Conservation (phyloP, 1,284 basidiomycete genomes). For the Cronartium quercuum region DNA sequence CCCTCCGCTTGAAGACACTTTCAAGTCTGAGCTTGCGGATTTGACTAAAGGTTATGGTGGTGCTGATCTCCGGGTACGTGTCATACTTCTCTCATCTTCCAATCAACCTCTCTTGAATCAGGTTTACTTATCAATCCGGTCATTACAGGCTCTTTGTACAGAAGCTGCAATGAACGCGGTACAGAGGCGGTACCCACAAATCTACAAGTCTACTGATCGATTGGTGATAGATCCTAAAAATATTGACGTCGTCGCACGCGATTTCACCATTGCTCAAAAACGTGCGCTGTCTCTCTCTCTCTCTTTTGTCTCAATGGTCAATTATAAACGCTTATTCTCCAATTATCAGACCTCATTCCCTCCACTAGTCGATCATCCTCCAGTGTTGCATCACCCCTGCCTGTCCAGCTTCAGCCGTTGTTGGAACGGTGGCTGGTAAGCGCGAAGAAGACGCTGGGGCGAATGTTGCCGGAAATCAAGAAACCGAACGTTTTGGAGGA, state of each 20-base stretch:
- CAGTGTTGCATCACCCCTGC: conserved; percentile 75
- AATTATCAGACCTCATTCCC: conserved; percentile 81
- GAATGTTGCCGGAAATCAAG: conserved; percentile 50
- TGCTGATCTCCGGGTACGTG: conserved; percentile 80
- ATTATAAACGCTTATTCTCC: too few relatives aligned
- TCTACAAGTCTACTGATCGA: conserved; percentile 85
- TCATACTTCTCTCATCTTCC: not conserved
- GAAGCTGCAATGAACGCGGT: conserved; percentile 96
- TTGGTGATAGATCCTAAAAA: conserved; percentile 77
- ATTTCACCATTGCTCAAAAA: conserved; percentile 97
- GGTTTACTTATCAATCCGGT: conserved; percentile 1
- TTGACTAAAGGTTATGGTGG: conserved; percentile 97
- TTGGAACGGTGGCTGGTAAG: conserved; percentile 64
- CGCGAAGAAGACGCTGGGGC: conserved; percentile 62
- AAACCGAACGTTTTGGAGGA: conserved; percentile 66
- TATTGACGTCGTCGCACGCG: conserved; percentile 76
- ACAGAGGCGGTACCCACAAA: conserved; percentile 92
- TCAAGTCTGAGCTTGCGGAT: conserved; percentile 68
- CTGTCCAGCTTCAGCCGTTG: conserved; percentile 75
- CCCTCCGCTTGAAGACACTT: conserved; percentile 65
- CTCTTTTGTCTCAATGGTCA: conserved; percentile 34
- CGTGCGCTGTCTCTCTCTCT: conserved; percentile 57
- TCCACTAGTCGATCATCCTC: conserved; percentile 87
- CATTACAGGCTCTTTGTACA: conserved; percentile 74
- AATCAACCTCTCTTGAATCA: not conserved